phyloP scores from a whole-genome alignment of 192 early-diverging fungal species.

The Backusella morwellensis region DNA sequence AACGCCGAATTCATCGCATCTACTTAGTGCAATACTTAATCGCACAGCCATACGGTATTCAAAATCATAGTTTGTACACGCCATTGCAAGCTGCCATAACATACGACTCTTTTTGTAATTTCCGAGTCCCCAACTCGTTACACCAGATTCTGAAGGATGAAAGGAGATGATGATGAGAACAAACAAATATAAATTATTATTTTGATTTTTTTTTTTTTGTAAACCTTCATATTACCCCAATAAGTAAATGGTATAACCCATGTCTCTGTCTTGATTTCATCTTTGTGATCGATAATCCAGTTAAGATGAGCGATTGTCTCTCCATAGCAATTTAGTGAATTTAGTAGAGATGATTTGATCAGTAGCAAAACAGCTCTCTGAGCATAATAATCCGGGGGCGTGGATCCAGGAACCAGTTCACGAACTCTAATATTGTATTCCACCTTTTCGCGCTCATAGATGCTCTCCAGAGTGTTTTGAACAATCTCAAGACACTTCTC shows the following conservation, averaged over 20 bases:
- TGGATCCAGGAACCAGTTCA: not conserved
- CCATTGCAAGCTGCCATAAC: conserved; percentile 41
- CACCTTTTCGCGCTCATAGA: not conserved
- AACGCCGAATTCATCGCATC: conserved; percentile 16
- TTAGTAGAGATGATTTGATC: conserved; percentile 44
- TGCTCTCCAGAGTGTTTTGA: not conserved
- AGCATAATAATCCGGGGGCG: not conserved
- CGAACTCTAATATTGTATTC: not conserved
- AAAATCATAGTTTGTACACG: conserved; percentile 46
- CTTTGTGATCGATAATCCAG: conserved; percentile 40
- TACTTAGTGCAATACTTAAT: conserved; percentile 9
- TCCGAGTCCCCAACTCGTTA: conserved; percentile 39
- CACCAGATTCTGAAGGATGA: conserved; percentile 40
- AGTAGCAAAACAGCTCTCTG: conserved; percentile 35
- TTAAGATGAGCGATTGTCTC: conserved; percentile 31
- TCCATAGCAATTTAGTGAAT: conserved; percentile 33
- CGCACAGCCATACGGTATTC: conserved; percentile 35
- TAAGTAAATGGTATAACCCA: conserved; percentile 49
- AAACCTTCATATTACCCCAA: conserved; percentile 34
- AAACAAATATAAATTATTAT: too few relatives aligned
- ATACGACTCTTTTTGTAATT: conserved; percentile 27
- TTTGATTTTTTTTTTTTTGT: not conserved
- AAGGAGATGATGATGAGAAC: not conserved
- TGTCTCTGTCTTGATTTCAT: conserved; percentile 33
- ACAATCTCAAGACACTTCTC: conserved; percentile 21